These are phyloP conservation scores for Beauveria sp. DNA, from an alignment of 2,329 filamentous ascomycete species.

Conservation along the genomic window DNA sequence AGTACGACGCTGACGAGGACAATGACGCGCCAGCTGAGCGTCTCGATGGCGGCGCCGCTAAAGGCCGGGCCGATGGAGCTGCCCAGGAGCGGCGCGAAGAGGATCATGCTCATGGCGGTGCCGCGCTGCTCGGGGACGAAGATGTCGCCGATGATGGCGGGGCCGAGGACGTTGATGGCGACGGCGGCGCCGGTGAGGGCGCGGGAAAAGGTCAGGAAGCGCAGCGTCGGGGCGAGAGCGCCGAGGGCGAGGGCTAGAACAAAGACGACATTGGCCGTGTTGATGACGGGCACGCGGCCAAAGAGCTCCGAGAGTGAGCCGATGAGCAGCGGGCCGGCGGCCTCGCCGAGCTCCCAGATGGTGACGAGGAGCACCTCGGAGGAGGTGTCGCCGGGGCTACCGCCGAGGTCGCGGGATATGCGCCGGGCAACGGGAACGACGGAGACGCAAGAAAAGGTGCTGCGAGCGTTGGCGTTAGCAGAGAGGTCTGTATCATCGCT, in stretches of 20 bases:
- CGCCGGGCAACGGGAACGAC: slow-evolving; percentile 44
- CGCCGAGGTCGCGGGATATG: slow-evolving; percentile 41
- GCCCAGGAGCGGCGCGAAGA: slow-evolving; percentile 49
- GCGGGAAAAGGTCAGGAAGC: slow-evolving; percentile 44
- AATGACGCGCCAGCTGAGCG: slow-evolving; percentile 45
- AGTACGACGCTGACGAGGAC: slow-evolving; percentile 43
- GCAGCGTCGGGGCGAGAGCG: slow-evolving; percentile 36
- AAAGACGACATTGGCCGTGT: slow-evolving; percentile 43
- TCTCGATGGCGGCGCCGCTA: slow-evolving; percentile 45
- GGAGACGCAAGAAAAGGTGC: slow-evolving; percentile 50
- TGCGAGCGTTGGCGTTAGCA: slow-evolving; percentile 17
- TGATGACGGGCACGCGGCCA: slow-evolving; percentile 48
- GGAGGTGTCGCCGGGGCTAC: slow-evolving; percentile 32
- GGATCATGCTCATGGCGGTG: slow-evolving; percentile 48
- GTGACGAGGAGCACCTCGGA: slow-evolving; percentile 57
- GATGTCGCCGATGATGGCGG: slow-evolving; percentile 57
- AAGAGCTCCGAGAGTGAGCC: slow-evolving; percentile 56
- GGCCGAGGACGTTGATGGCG: slow-evolving; percentile 55
- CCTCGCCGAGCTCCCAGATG: slow-evolving; percentile 62
- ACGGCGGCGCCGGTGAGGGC: slow-evolving; percentile 55
- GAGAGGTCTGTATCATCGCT: neutral
- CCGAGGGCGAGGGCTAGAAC: slow-evolving; percentile 38
- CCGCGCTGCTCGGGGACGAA: slow-evolving; percentile 50
- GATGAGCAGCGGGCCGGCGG: slow-evolving; percentile 51
- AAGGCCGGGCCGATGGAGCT: slow-evolving; percentile 50